phyloP scores from a whole-genome alignment of 1,284 basidiomycete genomes.

The Somion occarium region DNA sequence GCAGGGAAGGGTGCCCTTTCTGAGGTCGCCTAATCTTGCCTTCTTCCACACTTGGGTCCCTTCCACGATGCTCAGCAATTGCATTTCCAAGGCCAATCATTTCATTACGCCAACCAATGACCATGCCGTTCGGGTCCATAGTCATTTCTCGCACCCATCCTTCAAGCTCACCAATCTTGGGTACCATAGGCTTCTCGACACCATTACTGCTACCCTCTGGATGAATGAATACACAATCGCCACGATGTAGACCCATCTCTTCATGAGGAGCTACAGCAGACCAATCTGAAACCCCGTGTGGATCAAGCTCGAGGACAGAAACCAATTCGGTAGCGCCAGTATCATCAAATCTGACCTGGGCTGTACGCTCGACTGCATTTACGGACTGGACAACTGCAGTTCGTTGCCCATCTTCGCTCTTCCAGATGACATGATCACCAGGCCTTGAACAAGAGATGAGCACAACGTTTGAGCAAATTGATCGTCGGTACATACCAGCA shows the following conservation, averaged over 20 bases:
- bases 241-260: constrained; percentile 75
- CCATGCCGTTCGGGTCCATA: constrained; percentile 35
- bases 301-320: constrained; percentile 85
- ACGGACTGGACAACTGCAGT: constrained; percentile 80
- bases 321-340: constrained; percentile 59
- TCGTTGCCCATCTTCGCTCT: constrained; percentile 62
- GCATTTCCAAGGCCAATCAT: constrained; percentile 59
- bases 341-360: constrained; percentile 54
- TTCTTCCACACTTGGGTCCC: constrained; percentile 34
- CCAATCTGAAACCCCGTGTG: constrained; percentile 62
- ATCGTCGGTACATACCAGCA: constrained; percentile 56
- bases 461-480: constrained; percentile 1
- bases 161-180: constrained; percentile 77
- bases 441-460: constrained; percentile 52
- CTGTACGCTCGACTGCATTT: constrained; percentile 69
- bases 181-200: constrained; percentile 58
- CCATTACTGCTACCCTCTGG: constrained; percentile 63
- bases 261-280: constrained; percentile 41
- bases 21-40: constrained; percentile 41
- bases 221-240: constrained; percentile 83
- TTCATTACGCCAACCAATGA: constrained; percentile 63
- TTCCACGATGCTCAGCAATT: constrained; percentile 47
- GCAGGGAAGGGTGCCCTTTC: constrained; percentile 39
- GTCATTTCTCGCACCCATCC: constrained; percentile 64
- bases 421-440: constrained; percentile 88